Evolutionary conservation across 208 protist genomes (phyloP).

Genomic region (Crithidia fasciculata): DNA sequence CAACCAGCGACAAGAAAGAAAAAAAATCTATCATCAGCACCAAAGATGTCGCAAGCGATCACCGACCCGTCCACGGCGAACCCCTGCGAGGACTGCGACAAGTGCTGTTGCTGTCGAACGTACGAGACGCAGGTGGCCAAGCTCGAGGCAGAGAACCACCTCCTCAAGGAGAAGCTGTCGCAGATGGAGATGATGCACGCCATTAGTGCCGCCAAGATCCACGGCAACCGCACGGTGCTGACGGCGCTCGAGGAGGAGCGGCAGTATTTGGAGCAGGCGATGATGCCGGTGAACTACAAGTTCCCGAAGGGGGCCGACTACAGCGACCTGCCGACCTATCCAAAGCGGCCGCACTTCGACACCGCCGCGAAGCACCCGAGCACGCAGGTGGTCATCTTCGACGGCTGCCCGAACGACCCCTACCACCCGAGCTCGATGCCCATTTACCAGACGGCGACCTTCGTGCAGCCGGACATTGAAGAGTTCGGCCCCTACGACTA

Average conservation of each 20-base stretch:
- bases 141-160: slow-evolving; percentile 55
- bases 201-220: slow-evolving; percentile 48
- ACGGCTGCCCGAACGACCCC: slow-evolving; percentile 89
- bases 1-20: too few relatives aligned
- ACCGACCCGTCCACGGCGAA: slow-evolving; percentile 1
- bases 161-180: slow-evolving; percentile 48
- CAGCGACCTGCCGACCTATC: slow-evolving; percentile 75
- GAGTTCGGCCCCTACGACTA: slow-evolving; percentile 93
- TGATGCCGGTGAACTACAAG: slow-evolving; percentile 47
- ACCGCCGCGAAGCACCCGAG: slow-evolving; percentile 60
- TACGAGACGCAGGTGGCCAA: slow-evolving; percentile 35
- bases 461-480: slow-evolving; percentile 86
- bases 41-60: not conserved
- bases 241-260: slow-evolving; percentile 64
- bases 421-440: slow-evolving; percentile 90
- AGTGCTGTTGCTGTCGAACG: slow-evolving; percentile 27
- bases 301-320: slow-evolving; percentile 42
- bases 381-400: slow-evolving; percentile 85
- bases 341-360: slow-evolving; percentile 79
- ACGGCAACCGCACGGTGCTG: slow-evolving; percentile 45
- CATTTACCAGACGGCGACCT: slow-evolving; percentile 93
- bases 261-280: slow-evolving; percentile 45
- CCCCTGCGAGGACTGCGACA: slow-evolving; percentile 12
- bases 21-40: too few relatives aligned
- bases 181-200: slow-evolving; percentile 64